Evolutionary conservation across 1,284 basidiomycete species (phyloP).

Genomic region (Cutaneotrichosporon mucoides): DNA sequence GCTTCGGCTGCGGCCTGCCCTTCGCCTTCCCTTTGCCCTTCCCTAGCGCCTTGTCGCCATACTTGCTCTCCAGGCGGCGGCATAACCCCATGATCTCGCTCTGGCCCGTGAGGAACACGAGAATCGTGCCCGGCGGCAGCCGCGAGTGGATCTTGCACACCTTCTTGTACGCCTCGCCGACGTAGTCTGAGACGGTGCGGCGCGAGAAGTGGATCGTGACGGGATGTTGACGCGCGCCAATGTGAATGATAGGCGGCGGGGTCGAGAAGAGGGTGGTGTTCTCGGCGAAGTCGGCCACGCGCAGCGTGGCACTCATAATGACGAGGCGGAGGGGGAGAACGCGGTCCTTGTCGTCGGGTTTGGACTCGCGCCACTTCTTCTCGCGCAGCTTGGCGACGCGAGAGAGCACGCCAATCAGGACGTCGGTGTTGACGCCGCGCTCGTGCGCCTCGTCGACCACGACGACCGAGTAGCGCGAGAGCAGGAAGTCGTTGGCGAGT

Average conservation of each 20-base stretch:
- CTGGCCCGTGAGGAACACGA: slow-evolving; percentile 75
- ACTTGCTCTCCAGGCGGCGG: slow-evolving; percentile 70
- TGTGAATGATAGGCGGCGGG: slow-evolving; percentile 84
- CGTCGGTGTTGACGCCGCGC: slow-evolving; percentile 96
- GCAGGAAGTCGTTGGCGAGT: slow-evolving; percentile 81
- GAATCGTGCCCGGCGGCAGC: slow-evolving; percentile 65
- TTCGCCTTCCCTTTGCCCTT: slow-evolving; percentile 14
- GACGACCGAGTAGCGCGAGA: slow-evolving; percentile 87
- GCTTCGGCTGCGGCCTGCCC: background rate
- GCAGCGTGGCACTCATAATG: slow-evolving; percentile 98
- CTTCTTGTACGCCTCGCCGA: slow-evolving; percentile 86
- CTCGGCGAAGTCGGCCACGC: slow-evolving; percentile 86
- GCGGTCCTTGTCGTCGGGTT: slow-evolving; percentile 57
- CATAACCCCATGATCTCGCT: slow-evolving; percentile 66
- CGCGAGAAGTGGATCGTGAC: slow-evolving; percentile 94
- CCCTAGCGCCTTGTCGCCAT: slow-evolving; percentile 57
- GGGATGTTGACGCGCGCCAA: slow-evolving; percentile 87
- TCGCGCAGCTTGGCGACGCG: slow-evolving; percentile 85
- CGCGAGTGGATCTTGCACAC: slow-evolving; percentile 71
- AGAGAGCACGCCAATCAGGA: slow-evolving; percentile 91
- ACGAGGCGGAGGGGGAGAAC: slow-evolving; percentile 86
- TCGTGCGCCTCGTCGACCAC: slow-evolving; percentile 99
- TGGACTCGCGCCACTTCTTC: slow-evolving; percentile 74
- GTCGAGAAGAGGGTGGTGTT: slow-evolving; percentile 77
- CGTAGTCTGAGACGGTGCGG: slow-evolving; percentile 79